phyloP scores from a whole-genome alignment of 768 basidiomycete species.

The Leccinum broughii region DNA sequence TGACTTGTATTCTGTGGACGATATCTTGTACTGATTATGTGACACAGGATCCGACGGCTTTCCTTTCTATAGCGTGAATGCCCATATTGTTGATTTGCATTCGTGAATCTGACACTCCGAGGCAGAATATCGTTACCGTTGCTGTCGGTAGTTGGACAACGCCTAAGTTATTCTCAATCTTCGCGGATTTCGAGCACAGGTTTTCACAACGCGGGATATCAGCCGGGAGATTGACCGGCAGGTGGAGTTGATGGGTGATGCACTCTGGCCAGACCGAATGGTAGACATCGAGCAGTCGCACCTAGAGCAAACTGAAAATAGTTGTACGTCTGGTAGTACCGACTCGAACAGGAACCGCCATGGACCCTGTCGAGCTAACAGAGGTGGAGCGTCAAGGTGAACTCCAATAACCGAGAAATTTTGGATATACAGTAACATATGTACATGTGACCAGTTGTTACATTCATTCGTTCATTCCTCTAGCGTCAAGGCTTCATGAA shows the following conservation, averaged over 20 bases:
- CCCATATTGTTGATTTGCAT: neutral
- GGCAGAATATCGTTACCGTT: slow-evolving; percentile 16
- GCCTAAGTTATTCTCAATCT: slow-evolving; percentile 19
- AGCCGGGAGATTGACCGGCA: slow-evolving; percentile 8
- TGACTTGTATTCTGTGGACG: neutral
- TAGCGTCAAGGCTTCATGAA: too few species aligned
- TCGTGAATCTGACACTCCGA: neutral
- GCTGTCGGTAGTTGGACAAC: slow-evolving; percentile 16
- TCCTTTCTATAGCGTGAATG: neutral
- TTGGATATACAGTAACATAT: too few species aligned
- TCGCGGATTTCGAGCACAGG: slow-evolving; percentile 5
- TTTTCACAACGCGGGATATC: slow-evolving; percentile 6
- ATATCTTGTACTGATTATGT: neutral
- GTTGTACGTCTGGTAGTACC: neutral
- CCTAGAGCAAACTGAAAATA: neutral
- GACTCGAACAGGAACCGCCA: neutral
- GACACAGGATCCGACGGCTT: neutral
- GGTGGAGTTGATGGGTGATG: neutral
- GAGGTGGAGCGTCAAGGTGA: neutral
- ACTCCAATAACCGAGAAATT: neutral
- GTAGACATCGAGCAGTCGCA: neutral
- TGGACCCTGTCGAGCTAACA: neutral
- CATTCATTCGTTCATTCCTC: too few species aligned
- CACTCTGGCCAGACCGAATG: neutral
- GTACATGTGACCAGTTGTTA: too few species aligned